Evolutionary conservation across 2,329 filamentous ascomycete genomes (phyloP).

Genomic region (Claviceps africana): DNA sequence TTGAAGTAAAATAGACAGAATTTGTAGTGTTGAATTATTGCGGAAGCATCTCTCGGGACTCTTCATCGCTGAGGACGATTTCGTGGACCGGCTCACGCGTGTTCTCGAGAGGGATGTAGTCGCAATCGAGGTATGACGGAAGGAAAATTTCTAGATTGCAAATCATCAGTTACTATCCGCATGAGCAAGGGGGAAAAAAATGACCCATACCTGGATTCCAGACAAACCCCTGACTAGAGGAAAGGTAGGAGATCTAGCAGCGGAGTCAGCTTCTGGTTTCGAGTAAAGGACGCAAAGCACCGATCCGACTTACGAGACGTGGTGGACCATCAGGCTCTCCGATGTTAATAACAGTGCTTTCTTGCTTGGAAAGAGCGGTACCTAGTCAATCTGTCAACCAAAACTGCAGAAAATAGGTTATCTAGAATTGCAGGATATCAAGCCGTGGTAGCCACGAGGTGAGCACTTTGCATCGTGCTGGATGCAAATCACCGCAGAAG

Average conservation of each 20-base stretch:
- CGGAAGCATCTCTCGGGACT: slow-evolving; percentile 54
- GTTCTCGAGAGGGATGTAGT: slow-evolving; percentile 61
- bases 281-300: neutral
- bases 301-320: slow-evolving; percentile 43
- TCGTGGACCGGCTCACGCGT: slow-evolving; percentile 66
- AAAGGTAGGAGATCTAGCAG: slow-evolving; percentile 62
- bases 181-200: neutral
- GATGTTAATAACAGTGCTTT: slow-evolving; percentile 70
- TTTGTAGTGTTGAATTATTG: slow-evolving; percentile 27
- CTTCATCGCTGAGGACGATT: slow-evolving; percentile 64
- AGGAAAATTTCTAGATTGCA: slow-evolving; percentile 55
- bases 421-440: neutral
- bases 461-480: neutral
- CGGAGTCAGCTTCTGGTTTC: neutral
- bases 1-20: slow-evolving; percentile 3
- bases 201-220: slow-evolving; percentile 58
- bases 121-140: slow-evolving; percentile 61
- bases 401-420: neutral
- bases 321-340: slow-evolving; percentile 60
- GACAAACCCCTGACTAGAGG: slow-evolving; percentile 65
- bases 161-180: slow-evolving; percentile 5
- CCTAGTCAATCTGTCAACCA: slow-evolving; percentile 33
- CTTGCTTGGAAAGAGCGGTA: slow-evolving; percentile 55
- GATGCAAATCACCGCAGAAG: slow-evolving; percentile 5
- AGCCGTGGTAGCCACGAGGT: neutral